Percentiles rank a stretch among this genome's conserved stretches.
phyloP scores from a whole-genome alignment of 768 basidiomycete genomes.

The Mycena amicta region DNA sequence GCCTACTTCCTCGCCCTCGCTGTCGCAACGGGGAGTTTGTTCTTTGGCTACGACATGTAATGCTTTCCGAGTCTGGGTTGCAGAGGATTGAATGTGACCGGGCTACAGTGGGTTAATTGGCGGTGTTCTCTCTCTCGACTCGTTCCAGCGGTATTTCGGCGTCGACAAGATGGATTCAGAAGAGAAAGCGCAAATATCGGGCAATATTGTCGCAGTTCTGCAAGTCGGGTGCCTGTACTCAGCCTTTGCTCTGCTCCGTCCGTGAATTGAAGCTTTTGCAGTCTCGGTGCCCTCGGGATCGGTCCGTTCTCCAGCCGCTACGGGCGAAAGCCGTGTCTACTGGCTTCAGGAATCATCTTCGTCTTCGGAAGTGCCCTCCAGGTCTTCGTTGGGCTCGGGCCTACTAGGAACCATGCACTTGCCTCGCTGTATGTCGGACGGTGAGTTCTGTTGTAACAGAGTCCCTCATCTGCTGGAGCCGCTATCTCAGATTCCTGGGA shows the following conservation, averaged over 20 bases:
- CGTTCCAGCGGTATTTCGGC: conserved; percentile 53
- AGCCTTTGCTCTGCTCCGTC: not conserved
- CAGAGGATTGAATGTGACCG: conserved; percentile 10
- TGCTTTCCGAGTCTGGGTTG: conserved; percentile 3
- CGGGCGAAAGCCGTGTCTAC: conserved; percentile 49
- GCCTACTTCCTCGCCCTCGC: conserved; percentile 48
- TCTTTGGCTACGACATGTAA: conserved; percentile 52
- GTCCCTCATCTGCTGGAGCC: conserved; percentile 36
- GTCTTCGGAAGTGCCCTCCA: conserved; percentile 53
- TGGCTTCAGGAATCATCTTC: conserved; percentile 48
- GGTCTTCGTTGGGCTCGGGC: conserved; percentile 43
- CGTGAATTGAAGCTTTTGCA: conserved; percentile 13
- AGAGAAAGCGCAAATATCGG: conserved; percentile 45
- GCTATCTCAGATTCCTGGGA: conserved; percentile 47
- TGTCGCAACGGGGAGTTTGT: conserved; percentile 50
- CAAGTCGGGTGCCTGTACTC: conserved; percentile 53
- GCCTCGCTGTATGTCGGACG: conserved; percentile 12
- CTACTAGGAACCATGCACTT: conserved; percentile 1
- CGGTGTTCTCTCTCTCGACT: conserved; percentile 46
- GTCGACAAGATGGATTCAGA: conserved; percentile 38
- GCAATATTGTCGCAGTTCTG: conserved; percentile 54
- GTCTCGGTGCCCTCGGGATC: conserved; percentile 48
- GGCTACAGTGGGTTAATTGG: conserved; percentile 47
- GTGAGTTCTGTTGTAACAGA: not conserved
- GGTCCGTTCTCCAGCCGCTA: conserved; percentile 43